A percentile compares a stretch with the other conserved stretches of the same genome.
Conservation (phyloP, 805 yeast species). For the Candida maltosa region DNA sequence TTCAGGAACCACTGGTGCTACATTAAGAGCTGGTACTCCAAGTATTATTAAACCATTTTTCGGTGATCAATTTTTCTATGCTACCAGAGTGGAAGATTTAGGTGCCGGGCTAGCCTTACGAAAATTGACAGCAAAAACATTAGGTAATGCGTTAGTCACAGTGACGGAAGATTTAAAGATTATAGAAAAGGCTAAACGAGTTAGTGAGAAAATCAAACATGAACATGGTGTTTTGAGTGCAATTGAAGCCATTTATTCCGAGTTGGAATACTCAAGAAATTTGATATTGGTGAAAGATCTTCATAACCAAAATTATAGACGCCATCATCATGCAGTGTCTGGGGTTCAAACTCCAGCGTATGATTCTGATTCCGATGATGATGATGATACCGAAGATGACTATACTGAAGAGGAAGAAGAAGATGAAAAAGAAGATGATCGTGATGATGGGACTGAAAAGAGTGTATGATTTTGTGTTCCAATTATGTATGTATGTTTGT, state of each 20-base stretch:
- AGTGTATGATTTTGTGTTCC: too few relatives aligned
- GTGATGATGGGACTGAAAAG: not conserved
- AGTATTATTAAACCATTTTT: slow-evolving; percentile 91
- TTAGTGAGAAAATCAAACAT: slow-evolving; percentile 60
- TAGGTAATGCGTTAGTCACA: slow-evolving; percentile 66
- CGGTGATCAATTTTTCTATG: slow-evolving; percentile 95
- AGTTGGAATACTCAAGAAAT: slow-evolving; percentile 71
- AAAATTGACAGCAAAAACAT: slow-evolving; percentile 60
- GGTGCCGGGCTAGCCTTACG: slow-evolving; percentile 78
- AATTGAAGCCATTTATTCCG: slow-evolving; percentile 71
- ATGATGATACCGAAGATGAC: slow-evolving; percentile 6
- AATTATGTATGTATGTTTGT: too few relatives aligned
- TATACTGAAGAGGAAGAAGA: slow-evolving; percentile 5
- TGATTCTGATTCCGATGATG: slow-evolving; percentile 11
- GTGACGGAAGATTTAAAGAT: slow-evolving; percentile 66
- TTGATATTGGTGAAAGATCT: slow-evolving; percentile 31
- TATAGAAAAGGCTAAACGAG: slow-evolving; percentile 58
- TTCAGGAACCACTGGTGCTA: slow-evolving; percentile 93
- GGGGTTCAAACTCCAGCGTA: slow-evolving; percentile 25
- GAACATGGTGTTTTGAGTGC: slow-evolving; percentile 84
- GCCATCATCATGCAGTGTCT: slow-evolving; percentile 15
- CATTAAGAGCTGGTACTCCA: slow-evolving; percentile 81
- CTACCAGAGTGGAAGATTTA: slow-evolving; percentile 78
- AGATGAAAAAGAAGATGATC: slow-evolving; percentile 7
- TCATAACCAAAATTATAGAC: slow-evolving; percentile 21